Evolutionary conservation across 257 asterid species (phyloP).

Genomic region (Nicotiana tabacum): DNA sequence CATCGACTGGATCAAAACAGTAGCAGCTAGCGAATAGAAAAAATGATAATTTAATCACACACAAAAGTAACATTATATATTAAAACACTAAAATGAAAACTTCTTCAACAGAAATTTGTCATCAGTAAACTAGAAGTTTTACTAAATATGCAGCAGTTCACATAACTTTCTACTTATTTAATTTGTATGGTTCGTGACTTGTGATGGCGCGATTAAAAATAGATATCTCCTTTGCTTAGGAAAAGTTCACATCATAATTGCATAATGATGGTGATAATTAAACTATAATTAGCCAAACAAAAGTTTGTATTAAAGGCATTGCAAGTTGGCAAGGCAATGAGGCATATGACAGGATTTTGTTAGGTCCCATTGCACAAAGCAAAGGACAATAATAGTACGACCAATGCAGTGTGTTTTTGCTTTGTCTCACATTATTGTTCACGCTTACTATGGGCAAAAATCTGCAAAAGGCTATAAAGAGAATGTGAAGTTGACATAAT

Average conservation of each 20-base stretch:
- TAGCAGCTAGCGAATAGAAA: not conserved
- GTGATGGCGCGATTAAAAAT: too few relatives aligned
- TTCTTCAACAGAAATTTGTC: not conserved
- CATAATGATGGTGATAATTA: not conserved
- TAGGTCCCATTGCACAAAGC: not conserved
- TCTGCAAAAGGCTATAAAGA: slow-evolving; percentile 4
- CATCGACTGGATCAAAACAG: not conserved
- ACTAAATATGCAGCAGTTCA: too few relatives aligned
- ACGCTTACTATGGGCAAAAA: not conserved
- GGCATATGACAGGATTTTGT: slow-evolving; percentile 2
- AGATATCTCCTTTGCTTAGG: not conserved
- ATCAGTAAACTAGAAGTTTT: not conserved
- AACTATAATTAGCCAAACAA: not conserved
- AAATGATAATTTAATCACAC: not conserved
- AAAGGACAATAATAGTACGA: not conserved
- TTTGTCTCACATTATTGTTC: not conserved
- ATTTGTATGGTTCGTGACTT: too few relatives aligned
- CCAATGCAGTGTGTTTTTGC: slow-evolving; percentile 2
- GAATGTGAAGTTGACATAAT: not conserved
- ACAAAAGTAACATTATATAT: too few relatives aligned
- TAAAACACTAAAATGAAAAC: not conserved
- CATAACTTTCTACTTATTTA: too few relatives aligned
- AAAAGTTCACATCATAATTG: not conserved
- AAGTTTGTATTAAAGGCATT: not conserved
- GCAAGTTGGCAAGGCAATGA: not conserved